phyloP scores from a whole-genome alignment of 495 filamentous ascomycete species.

The Penicillium taxi region DNA sequence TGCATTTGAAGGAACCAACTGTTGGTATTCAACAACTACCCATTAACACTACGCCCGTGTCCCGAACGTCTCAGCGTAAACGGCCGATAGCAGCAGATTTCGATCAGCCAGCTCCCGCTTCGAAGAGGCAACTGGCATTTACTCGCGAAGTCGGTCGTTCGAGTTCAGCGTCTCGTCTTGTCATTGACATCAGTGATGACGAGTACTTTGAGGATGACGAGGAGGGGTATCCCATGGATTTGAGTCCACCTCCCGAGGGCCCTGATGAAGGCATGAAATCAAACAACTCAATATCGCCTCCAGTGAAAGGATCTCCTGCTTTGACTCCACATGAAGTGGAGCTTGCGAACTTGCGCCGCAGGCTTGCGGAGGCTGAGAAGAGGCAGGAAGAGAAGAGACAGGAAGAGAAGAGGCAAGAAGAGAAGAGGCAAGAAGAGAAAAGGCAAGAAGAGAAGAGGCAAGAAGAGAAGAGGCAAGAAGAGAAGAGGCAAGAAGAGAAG shows the following conservation, averaged over 20 bases:
- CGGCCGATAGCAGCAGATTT: constrained; percentile 85
- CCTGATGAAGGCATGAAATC: too few relatives aligned
- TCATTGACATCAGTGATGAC: constrained; percentile 74
- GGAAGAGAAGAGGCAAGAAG: too few relatives aligned
- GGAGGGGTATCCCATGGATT: constrained; percentile 22
- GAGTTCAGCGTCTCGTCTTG: constrained; percentile 24
- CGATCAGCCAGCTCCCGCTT: constrained; percentile 40
- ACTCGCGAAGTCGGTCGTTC: constrained; percentile 26
- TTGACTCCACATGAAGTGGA: too few relatives aligned
- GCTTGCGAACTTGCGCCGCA: constrained; percentile 66
- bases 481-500: too few relatives aligned
- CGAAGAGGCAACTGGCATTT: constrained; percentile 62
- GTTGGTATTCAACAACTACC: constrained; percentile 7
- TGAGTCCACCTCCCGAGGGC: too few relatives aligned
- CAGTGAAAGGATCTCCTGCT: too few relatives aligned
- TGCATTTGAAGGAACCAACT: constrained; percentile 2
- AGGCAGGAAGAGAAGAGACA: too few relatives aligned
- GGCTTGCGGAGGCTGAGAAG: constrained; percentile 74
- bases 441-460: too few relatives aligned
- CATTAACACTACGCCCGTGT: constrained; percentile 20
- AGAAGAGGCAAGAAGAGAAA: too few relatives aligned
- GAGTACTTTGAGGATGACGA: constrained; percentile 18
- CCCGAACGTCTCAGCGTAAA: constrained; percentile 49
- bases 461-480: too few relatives aligned
- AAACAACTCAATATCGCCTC: too few relatives aligned